These are phyloP conservation scores for Pugionium cornutum DNA, from an alignment of 345 rosid genomes.

Conservation along the genomic window DNA sequence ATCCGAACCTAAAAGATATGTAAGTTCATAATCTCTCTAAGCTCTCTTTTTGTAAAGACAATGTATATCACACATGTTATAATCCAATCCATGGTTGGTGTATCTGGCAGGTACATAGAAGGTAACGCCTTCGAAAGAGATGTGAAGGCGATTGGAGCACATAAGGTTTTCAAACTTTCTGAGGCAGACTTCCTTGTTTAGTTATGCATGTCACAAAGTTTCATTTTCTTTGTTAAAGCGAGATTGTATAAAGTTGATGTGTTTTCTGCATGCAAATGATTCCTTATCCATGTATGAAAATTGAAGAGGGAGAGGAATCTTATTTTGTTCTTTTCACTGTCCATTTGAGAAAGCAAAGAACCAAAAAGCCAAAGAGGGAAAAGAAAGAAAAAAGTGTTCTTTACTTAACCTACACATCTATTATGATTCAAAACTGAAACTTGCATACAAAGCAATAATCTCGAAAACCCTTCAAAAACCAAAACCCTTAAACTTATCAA, in stretches of 20 bases:
- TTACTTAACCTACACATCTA: conserved; percentile 35
- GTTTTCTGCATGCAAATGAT: conserved; percentile 30
- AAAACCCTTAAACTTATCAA: conserved; percentile 32
- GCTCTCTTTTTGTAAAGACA: not conserved
- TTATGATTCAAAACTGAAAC: conserved; percentile 39
- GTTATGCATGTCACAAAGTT: conserved; percentile 23
- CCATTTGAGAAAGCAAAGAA: conserved; percentile 42
- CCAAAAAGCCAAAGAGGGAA: conserved; percentile 24
- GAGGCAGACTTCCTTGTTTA: conserved; percentile 60
- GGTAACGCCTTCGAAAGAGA: conserved; percentile 71
- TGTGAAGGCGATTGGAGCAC: conserved; percentile 63
- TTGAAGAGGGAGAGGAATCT: conserved; percentile 14
- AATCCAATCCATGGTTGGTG: not conserved
- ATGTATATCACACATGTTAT: not conserved
- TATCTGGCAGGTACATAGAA: conserved; percentile 63
- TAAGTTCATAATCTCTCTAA: conserved; percentile 39
- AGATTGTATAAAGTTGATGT: conserved; percentile 13
- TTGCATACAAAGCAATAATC: conserved; percentile 41
- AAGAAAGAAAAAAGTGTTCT: conserved; percentile 33
- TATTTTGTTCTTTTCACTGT: conserved; percentile 31
- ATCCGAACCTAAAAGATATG: conserved; percentile 72
- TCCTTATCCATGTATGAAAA: conserved; percentile 30
- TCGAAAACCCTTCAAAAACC: conserved; percentile 36
- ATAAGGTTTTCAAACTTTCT: conserved; percentile 67
- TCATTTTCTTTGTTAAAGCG: conserved; percentile 8